Evolutionary conservation across 1,139 yeast species (phyloP).

Genomic region (Pichia cactophila): DNA sequence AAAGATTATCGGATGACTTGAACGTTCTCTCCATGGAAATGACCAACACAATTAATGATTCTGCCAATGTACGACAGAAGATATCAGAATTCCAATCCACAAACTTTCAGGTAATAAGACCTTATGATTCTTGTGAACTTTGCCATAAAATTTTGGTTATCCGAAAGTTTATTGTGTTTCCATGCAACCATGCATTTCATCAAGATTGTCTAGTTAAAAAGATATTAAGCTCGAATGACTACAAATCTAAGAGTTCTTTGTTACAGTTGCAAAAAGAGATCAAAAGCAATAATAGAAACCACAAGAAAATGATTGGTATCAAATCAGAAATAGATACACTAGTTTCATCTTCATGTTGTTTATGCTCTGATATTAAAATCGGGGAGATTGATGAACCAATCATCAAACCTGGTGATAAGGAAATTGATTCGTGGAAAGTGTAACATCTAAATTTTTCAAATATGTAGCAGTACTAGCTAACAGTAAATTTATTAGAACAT

Average conservation of each 20-base stretch:
- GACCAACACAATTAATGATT: slow-evolving; percentile 61
- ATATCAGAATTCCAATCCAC: slow-evolving; percentile 42
- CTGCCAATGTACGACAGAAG: slow-evolving; percentile 54
- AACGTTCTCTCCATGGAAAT: slow-evolving; percentile 62
- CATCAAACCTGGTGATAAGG: slow-evolving; percentile 21
- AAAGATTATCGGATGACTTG: slow-evolving; percentile 62
- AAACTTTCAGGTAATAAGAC: slow-evolving; percentile 56
- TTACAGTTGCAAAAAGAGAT: slow-evolving; percentile 45
- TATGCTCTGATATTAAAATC: slow-evolving; percentile 74
- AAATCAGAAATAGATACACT: slow-evolving; percentile 50
- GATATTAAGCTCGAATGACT: slow-evolving; percentile 58
- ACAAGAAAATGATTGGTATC: slow-evolving; percentile 18
- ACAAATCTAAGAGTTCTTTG: slow-evolving; percentile 55
- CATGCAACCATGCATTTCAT: slow-evolving; percentile 88
- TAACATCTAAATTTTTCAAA: background rate
- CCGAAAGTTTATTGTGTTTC: slow-evolving; percentile 73
- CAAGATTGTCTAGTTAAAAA: slow-evolving; percentile 70
- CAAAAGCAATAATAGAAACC: slow-evolving; percentile 24
- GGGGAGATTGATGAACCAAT: slow-evolving; percentile 54
- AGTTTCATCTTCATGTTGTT: slow-evolving; percentile 60
- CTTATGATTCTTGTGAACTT: slow-evolving; percentile 74
- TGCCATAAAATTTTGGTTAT: slow-evolving; percentile 65
- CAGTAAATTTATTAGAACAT: slow-evolving; percentile 1
- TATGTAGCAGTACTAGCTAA: background rate
- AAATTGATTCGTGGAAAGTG: slow-evolving; percentile 21